Evolutionary conservation across 2,329 filamentous ascomycete species (phyloP).

Genomic region (Daldinia eschscholtzii): DNA sequence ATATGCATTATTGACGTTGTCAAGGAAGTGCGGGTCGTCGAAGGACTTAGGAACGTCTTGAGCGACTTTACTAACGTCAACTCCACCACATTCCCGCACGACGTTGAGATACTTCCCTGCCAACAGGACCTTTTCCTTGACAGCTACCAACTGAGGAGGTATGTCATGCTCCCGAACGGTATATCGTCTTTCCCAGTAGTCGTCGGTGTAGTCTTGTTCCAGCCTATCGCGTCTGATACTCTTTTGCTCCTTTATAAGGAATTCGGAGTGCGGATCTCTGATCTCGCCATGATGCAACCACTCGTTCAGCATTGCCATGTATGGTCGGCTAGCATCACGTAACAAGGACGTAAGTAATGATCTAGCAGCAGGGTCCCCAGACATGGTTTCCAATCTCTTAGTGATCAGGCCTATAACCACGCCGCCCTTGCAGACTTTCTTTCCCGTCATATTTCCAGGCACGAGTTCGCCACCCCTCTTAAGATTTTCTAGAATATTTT

Average conservation of each 20-base stretch:
- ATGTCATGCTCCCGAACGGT: constrained; percentile 93
- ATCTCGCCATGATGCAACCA: constrained; percentile 98
- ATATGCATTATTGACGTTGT: constrained; percentile 96
- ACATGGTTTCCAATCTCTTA: constrained; percentile 86
- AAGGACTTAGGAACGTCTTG: constrained; percentile 92
- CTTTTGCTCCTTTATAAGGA: constrained; percentile 94
- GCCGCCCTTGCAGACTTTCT: constrained; percentile 97
- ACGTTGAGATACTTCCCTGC: constrained; percentile 99
- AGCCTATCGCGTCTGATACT: constrained; percentile 91
- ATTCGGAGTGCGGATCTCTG: constrained; percentile 92
- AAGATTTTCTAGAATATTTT: constrained; percentile 91
- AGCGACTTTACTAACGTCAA: constrained; percentile 90
- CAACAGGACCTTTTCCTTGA: constrained; percentile 94
- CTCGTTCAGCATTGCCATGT: constrained; percentile 98
- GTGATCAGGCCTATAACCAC: constrained; percentile 91
- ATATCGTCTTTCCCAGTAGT: constrained; percentile 99
- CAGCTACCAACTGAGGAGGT: constrained; percentile 88
- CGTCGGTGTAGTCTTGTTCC: constrained; percentile 97
- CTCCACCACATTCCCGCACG: constrained; percentile 94
- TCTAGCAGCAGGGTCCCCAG: constrained; percentile 90
- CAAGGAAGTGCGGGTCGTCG: constrained; percentile 90
- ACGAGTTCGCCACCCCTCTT: constrained; percentile 87
- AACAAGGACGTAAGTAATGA: constrained; percentile 84
- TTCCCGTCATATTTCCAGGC: constrained; percentile 81
- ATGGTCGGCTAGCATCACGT: constrained; percentile 89